Conservation (phyloP, 2,329 filamentous ascomycete species). For the Penicillium oxalicum region DNA sequence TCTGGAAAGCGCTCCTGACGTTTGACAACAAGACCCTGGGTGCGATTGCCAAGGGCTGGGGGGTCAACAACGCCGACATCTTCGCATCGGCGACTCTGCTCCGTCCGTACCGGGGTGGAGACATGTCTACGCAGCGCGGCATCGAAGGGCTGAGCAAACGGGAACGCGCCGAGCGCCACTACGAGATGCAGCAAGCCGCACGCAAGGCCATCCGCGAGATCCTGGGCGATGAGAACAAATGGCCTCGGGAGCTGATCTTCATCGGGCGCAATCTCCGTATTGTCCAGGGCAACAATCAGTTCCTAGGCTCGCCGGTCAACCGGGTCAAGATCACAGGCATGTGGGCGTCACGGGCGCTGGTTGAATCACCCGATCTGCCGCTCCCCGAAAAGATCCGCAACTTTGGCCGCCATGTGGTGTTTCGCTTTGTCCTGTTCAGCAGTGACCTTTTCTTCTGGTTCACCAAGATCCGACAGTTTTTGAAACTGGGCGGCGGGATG, state of each 20-base stretch:
- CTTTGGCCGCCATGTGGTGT: constrained; percentile 72
- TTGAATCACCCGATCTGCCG: constrained; percentile 63
- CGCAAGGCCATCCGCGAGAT: constrained; percentile 70
- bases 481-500: constrained; percentile 77
- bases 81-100: constrained; percentile 88
- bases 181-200: constrained; percentile 72
- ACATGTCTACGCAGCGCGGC: constrained; percentile 57
- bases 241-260: constrained; percentile 86
- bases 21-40: constrained; percentile 81
- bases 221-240: constrained; percentile 77
- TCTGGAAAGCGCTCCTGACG: constrained; percentile 91
- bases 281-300: constrained; percentile 89
- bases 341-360: constrained; percentile 82
- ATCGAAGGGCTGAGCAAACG: constrained; percentile 48
- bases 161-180: constrained; percentile 56
- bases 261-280: constrained; percentile 88
- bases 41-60: constrained; percentile 72
- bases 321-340: constrained; percentile 87
- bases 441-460: constrained; percentile 81
- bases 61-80: constrained; percentile 79
- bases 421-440: constrained; percentile 66
- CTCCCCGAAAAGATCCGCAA: constrained; percentile 59
- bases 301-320: constrained; percentile 81
- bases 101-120: constrained; percentile 83
- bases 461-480: constrained; percentile 67